Base-by-base conservation (phyloP, 2,329 filamentous ascomycete species). In the Sarocladiaceae sp. region DNA sequence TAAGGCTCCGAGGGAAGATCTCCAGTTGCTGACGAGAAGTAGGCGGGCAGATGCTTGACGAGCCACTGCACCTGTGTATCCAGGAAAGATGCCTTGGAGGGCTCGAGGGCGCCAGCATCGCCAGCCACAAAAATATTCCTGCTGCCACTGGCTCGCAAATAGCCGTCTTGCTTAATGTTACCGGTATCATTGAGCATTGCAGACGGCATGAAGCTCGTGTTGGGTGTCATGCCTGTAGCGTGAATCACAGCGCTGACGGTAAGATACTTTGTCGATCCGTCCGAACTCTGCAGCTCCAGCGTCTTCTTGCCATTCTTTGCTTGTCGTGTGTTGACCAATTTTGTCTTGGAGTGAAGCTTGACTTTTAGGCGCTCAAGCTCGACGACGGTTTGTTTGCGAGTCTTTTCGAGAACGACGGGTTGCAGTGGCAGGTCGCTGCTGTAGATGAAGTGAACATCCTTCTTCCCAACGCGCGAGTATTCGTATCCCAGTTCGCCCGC, bases 401-500 rank as follows among this genome's bases (percentile, higher is more conserved):
- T 66, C 49, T 51, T 59, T 13, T 62, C 57, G 27, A 59, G 58
- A 27, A 58, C 47, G 3, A 56, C 50, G 3, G 58, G 37, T 16
- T 55, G 45, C 19, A 74, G 58, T 1, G 73, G 70, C 6, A 71
- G 58, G 1, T 56, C 50, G 5, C 62, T 58, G 13, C 55, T 54
- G 44, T 66, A 61, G 37, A 74, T 51, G 32, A 74, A 62, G 42
- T 69, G 65, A 44, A 75, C 62, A 26, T 71, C 58, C 60, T 78
- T 78, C 16, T 53, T 56, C 23, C 66, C 63, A 15, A 58, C 53
- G 37, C 61, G 58, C 3, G 63, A 64, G 51, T 71, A 77, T 51
- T 67, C 65, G 15, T 63, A 64, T 7, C 65, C 74, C 20, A 78
- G 65, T 58, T 78, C 74, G 31, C 68, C 74, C 4, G 66, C 68